Evolutionary conservation across 257 asterid genomes (phyloP).

Genomic region (Euphrasia confusa): DNA sequence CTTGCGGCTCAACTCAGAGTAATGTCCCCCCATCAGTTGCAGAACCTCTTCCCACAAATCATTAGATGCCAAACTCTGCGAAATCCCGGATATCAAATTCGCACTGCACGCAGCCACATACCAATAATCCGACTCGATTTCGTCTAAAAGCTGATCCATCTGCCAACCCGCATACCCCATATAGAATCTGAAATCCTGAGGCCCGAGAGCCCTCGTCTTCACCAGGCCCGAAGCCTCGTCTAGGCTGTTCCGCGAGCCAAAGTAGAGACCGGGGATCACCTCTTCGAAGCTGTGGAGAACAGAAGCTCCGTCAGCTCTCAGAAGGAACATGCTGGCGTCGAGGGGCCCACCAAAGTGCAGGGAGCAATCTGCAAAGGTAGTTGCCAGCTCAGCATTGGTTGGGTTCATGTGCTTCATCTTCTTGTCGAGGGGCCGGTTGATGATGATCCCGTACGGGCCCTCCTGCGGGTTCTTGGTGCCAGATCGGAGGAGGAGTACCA

Average conservation of each 20-base stretch:
- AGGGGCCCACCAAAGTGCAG: conserved; percentile 97
- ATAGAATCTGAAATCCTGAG: conserved; percentile 81
- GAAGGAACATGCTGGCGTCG: conserved; percentile 76
- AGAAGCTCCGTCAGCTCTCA: conserved; percentile 46
- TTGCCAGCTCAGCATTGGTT: conserved; percentile 59
- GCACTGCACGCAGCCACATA: conserved; percentile 85
- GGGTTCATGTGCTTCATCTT: conserved; percentile 82
- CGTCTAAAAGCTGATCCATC: conserved; percentile 74
- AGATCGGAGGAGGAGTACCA: conserved; percentile 80
- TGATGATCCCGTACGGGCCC: conserved; percentile 85
- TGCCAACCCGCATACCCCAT: conserved; percentile 97
- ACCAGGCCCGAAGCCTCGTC: conserved; percentile 70
- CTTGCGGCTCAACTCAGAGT: conserved; percentile 89
- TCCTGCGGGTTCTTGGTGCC: conserved; percentile 82
- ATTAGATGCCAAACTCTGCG: conserved; percentile 42
- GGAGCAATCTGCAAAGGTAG: conserved; percentile 74
- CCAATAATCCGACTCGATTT: conserved; percentile 81
- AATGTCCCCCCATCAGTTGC: conserved; percentile 92
- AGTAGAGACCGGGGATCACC: conserved; percentile 69
- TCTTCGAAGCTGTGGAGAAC: conserved; percentile 54
- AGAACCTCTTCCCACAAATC: conserved; percentile 86
- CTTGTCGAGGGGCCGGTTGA: conserved; percentile 78
- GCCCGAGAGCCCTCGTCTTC: conserved; percentile 56
- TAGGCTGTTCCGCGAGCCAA: conserved; percentile 78
- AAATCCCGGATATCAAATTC: conserved; percentile 51